These are phyloP conservation scores for Cladophialophora psammophila DNA, from an alignment of 2,329 filamentous ascomycete species.

Conservation along the genomic window DNA sequence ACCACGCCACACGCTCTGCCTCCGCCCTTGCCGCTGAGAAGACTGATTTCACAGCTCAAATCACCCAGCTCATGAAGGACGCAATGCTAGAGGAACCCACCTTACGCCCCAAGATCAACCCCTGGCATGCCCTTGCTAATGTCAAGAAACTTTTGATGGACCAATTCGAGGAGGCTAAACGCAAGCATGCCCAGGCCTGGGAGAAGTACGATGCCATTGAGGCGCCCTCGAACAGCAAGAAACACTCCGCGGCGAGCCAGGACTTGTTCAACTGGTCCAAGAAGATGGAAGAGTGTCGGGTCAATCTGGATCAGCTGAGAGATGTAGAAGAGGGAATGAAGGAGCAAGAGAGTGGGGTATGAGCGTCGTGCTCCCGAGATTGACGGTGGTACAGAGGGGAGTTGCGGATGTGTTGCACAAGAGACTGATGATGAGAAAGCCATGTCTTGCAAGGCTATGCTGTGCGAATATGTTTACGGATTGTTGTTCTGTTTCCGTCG, in stretches of 20 bases:
- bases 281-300: slow-evolving; percentile 41
- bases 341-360: slow-evolving; percentile 24
- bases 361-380: not conserved
- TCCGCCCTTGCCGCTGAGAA: slow-evolving; percentile 34
- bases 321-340: slow-evolving; percentile 42
- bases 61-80: slow-evolving; percentile 38
- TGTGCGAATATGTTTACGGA: not conserved
- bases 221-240: slow-evolving; percentile 39
- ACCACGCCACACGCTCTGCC: slow-evolving; percentile 30
- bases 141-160: slow-evolving; percentile 84
- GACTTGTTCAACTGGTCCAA: slow-evolving; percentile 39
- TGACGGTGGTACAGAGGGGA: not conserved
- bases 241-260: slow-evolving; percentile 38
- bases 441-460: not conserved
- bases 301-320: slow-evolving; percentile 40
- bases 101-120: slow-evolving; percentile 69
- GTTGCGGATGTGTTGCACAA: not conserved
- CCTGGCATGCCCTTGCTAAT: slow-evolving; percentile 76
- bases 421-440: not conserved
- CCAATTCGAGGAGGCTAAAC: slow-evolving; percentile 78
- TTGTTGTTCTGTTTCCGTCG: not conserved
- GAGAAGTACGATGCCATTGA: slow-evolving; percentile 40
- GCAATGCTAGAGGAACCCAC: slow-evolving; percentile 62
- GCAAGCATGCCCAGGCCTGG: slow-evolving; percentile 64
- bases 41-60: slow-evolving; percentile 45